Evolutionary conservation across 345 rosid species (phyloP), one percentile per base, ranked within the genome.

Genomic region (Populus nigra): DNA sequence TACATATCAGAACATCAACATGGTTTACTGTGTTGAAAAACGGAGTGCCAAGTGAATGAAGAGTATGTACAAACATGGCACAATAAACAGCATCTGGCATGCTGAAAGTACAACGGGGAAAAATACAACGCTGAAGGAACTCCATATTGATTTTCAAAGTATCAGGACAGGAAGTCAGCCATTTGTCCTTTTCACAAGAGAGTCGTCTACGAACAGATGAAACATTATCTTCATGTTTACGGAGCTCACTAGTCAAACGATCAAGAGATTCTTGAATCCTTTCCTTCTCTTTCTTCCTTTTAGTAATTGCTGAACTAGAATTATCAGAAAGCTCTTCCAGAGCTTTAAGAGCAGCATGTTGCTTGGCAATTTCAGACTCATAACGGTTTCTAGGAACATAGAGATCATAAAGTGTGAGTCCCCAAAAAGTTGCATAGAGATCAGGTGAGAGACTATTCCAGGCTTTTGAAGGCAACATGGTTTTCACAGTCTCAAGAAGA

Each of bases 401-500:
- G 55, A 96, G 95, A 88, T 96, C 99, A 90, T 96, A 96, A 18
- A 96, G 90, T 0, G 94, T 87, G 80, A 96, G 99, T 61, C 99
- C 99, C 99, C 98, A 96, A 83, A 96, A 96, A 4, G 96, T 94
- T 27, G 93, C 93, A 79, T 92, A 94, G 73, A 96, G 97, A 87
- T 96, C 97, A 39, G 99, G 98, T 66, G 99, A 96, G 50, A 96
- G 93, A 85, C 99, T 96, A 84, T 96, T 96, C 99, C 99, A 96
- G 73, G 99, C 98, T 87, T 87, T 96, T 67, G 93, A 80, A 65
- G 99, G 99, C 75, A 96, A 84, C 97, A 92, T 91, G 62, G 94
- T 87, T 86, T 86, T 96, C 72, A 94, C 96, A 79, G 92, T 89
- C 77, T 83, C 91, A 76, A 92, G 98, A 87, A 96, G 94, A 82